Base-by-base conservation (phyloP, 176 grass and related monocot species). In the Avena insularis region DNA sequence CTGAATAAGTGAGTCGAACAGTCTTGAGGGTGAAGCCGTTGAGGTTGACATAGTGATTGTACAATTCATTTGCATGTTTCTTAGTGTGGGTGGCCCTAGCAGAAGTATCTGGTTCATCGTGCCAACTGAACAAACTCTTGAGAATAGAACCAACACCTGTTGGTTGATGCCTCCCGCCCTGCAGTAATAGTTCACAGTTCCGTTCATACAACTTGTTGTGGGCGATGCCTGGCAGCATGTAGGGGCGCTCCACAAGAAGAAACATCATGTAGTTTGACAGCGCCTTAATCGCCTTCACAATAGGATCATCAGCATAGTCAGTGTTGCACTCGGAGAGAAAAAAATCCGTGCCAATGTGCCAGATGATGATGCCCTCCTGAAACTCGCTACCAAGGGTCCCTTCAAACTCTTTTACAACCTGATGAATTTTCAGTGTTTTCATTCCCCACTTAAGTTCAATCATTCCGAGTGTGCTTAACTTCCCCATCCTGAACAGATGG, bases 261-360 rank as follows among this genome's bases (percentile, higher is more conserved):
- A 71, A 71, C 68, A 71, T 71, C 36, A 71, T 71, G 68, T 71
- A 71, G 3, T 71, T 45, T 45, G 68, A 71, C 25, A 71, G 19
- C 19, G 16, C 36, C 38, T 71, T 71, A 1, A 71, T 31, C 40
- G 35, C 68, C 6, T 46, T 71, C 68, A 46, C 36, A n/a, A 23
- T n/a, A 17, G 65, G 5, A 38, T 13, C 0, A 1, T 47, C 9
- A 1, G 4, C 40, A 45, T 72, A 2, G 40, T 40, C 69, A 11
- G 2, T 61, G 8, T 72, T 47, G 40, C 40, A 35, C 40, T 47
- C 19, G 43, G 69, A 19, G 27, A 72, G 19, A 10, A 72, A 72
- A 45, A 72, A 45, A 45, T 72, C 38, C 2, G 40, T 72, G 38
- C 38, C 69, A 19, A 47, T 23, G 69, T 72, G 38, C 58, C 58